Evolutionary conservation across 768 basidiomycete species (phyloP).

Genomic region (Podaxis pistillaris): DNA sequence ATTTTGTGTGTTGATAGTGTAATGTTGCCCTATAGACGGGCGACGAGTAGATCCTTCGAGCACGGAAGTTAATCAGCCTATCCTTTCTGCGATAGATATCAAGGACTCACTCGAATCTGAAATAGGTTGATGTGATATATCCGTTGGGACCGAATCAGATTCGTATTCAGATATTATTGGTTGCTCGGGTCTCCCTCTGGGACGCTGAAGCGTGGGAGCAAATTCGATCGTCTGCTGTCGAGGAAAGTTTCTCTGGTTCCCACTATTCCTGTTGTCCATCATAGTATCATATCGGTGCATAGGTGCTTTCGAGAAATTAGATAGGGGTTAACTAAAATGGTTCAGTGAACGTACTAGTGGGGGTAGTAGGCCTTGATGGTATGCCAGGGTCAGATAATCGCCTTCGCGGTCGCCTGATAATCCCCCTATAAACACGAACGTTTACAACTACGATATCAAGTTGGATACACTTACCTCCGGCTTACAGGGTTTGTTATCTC

Average conservation of each 20-base stretch:
- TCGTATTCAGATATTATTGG: conserved; percentile 15
- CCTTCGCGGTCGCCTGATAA: conserved; percentile 20
- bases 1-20: conserved; percentile 17
- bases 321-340: background rate
- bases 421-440: background rate
- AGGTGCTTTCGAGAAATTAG: conserved; percentile 21
- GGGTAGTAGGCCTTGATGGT: conserved; percentile 32
- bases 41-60: conserved; percentile 10
- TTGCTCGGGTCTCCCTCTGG: conserved; percentile 20
- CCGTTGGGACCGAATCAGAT: conserved; percentile 7
- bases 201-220: conserved; percentile 31
- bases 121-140: background rate
- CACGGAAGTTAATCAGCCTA: background rate
- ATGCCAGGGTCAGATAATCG: conserved; percentile 38
- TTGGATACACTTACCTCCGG: conserved; percentile 15
- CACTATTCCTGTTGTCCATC: conserved; percentile 21
- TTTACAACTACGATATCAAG: background rate
- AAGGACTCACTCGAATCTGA: conserved; percentile 7
- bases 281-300: conserved; percentile 39
- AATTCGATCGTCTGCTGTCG: conserved; percentile 43
- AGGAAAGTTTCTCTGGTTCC: conserved; percentile 26
- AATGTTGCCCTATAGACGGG: conserved; percentile 13
- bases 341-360: conserved; percentile 27
- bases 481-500: conserved; percentile 20
- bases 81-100: background rate